These are phyloP conservation scores for Aspergillus sp. DNA, from an alignment of 2,329 filamentous ascomycete species.

Conservation along the genomic window DNA sequence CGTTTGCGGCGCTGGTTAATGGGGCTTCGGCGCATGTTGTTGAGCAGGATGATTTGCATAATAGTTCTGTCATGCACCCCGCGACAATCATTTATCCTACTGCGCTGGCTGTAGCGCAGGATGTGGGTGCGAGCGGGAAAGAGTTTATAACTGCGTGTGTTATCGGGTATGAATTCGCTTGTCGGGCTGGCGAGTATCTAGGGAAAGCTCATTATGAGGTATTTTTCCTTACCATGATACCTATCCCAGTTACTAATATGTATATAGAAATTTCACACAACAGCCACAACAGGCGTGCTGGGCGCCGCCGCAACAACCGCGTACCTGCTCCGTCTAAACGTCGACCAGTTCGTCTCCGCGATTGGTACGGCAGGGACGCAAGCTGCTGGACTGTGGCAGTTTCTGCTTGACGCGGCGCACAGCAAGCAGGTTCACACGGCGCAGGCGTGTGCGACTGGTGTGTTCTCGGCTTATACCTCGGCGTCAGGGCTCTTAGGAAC, in stretches of 20 bases:
- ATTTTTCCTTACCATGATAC: neutral
- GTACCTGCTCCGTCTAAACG: slow-evolving; percentile 24
- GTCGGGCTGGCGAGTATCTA: slow-evolving; percentile 29
- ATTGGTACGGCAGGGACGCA: slow-evolving; percentile 33
- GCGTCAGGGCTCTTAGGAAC: slow-evolving; percentile 27
- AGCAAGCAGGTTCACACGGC: slow-evolving; percentile 35
- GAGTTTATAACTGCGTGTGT: slow-evolving; percentile 34
- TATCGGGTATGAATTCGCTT: slow-evolving; percentile 32
- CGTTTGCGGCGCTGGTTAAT: slow-evolving; percentile 32
- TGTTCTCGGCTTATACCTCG: slow-evolving; percentile 32
- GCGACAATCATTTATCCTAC: slow-evolving; percentile 32
- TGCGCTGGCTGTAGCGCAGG: slow-evolving; percentile 31
- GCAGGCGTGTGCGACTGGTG: slow-evolving; percentile 32
- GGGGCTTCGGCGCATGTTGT: slow-evolving; percentile 33
- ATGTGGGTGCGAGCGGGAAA: slow-evolving; percentile 25
- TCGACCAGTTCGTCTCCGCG: slow-evolving; percentile 25
- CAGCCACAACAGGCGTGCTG: slow-evolving; percentile 28
- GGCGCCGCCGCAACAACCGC: slow-evolving; percentile 29
- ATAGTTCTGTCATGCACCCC: slow-evolving; percentile 34
- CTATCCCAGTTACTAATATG: neutral
- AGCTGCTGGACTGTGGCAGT: slow-evolving; percentile 35
- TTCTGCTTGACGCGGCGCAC: slow-evolving; percentile 30
- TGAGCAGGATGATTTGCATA: slow-evolving; percentile 36
- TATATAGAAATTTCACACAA: slow-evolving; percentile 26
- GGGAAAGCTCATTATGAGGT: slow-evolving; percentile 34